Evolutionary conservation across 1,284 basidiomycete species (phyloP), one percentile per base, ranked within the genome.

Genomic region (Retiboletus fuscus): DNA sequence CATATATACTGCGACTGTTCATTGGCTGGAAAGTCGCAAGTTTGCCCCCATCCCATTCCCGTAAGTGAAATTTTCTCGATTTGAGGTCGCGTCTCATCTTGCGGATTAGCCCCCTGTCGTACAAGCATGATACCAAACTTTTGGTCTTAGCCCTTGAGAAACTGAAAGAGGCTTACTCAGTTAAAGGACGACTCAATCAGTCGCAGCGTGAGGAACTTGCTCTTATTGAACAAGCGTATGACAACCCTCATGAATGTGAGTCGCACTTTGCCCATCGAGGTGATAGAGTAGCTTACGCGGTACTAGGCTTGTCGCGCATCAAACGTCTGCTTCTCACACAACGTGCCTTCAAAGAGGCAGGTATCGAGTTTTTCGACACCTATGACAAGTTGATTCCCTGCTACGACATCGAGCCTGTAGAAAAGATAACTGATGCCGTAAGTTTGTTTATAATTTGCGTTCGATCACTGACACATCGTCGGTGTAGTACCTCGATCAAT

Each of bases 11-110:
- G 95, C 96, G 24, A 98, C 96, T 0, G 97, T 98, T 7, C 96
- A 98, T 84, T 99, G 96, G 96, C 88, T 98, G 41, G 97, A 99
- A 83, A 96, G 93, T 78, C 90, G 96, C 75, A 98, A 98, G 82
- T 98, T 97, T 83, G 94, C 96, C 11, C 97, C 97, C 2, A 99
- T 98, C 77, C 96, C 97, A 61, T 99, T 99, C 92, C 97, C 97
- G 87, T 93, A 79, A 79, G 91, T 82, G 15, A 20, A 62, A 57
- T 63, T 20, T 28, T 63, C n/a, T 61, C 57, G 34, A 49, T 26
- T 47, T 30, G 11, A 7, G 20, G 5, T 43, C 18, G 8, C 7
- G 43, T 55, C 65, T 76, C 34, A 71, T 39, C 62, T 73, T 44
- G 26, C 73, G 69, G n/a, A 49, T n/a, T 70, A 93, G 92, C 3